Evolutionary conservation across 2,329 filamentous ascomycete genomes (phyloP), one percentile per base, ranked within the genome.

Genomic region (Annulohypoxylon truncatum): DNA sequence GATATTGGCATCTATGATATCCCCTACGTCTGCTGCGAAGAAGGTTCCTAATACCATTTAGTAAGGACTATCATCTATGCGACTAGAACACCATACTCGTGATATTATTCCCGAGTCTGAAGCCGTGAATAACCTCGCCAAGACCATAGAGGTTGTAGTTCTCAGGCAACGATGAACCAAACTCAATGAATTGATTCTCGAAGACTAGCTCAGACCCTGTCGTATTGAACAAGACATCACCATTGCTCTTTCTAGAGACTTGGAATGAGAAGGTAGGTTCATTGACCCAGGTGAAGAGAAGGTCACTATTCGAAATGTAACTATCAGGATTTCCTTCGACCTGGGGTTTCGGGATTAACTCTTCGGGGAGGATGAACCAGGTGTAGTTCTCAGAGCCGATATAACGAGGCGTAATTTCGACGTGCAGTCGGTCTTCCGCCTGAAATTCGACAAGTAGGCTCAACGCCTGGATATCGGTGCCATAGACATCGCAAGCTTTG

Each of bases 111-210:
- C 90, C 87, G n/a, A 95, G 82, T 35, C 90, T 83, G 35, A 94
- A 82, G 12, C 86, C 86, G 72, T 91, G 90, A 29, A 94, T 92
- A 0, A 87, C 85, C 78, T 94, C 92, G 13, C 90, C 91, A 26
- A 94, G 81, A 1, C 92, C 92, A 66, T 93, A 93, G 0, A 93
- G 76, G 68, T 94, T 93, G 78, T 93, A 93, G 52, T 91, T 85
- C 63, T 90, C 83, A 0, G 91, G 91, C 12, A 93, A 76, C 24
- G 82, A 75, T 15, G 89, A 90, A 4, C 84, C 84, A 69, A 94
- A 90, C 72, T 94, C 92, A 42, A 94, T 86, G 76, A 93, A 94
- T 72, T 94, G 92, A 70, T 94, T 85, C 73, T 93, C 90, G 72
- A 88, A 94, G 0, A 94, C 87, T 12, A 94, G 78, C 9, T 87